A percentile compares a stretch with the other conserved stretches of the same genome.
phyloP scores from a whole-genome alignment of 164 flowering plant genomes.

The Aristolochia californica region DNA sequence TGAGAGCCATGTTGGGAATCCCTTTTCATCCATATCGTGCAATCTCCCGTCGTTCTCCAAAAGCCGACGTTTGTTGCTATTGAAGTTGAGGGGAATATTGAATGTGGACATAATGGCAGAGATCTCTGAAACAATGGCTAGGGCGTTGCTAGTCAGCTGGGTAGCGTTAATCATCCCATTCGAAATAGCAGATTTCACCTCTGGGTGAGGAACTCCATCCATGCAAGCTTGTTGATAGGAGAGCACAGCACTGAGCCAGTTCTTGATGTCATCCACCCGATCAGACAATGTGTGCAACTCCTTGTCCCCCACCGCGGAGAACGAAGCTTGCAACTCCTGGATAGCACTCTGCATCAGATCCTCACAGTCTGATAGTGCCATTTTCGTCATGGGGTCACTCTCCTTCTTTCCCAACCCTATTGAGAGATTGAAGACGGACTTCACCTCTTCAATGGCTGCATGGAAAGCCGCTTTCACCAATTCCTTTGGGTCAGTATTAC shows the following conservation, averaged over 20 bases:
- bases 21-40: constrained; percentile 4
- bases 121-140: constrained; percentile 40
- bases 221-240: constrained; percentile 1
- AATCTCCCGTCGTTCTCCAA: background rate
- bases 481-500: constrained; percentile 26
- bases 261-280: background rate
- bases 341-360: constrained; percentile 21
- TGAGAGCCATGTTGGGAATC: constrained; percentile 31
- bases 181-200: constrained; percentile 40
- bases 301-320: constrained; percentile 12
- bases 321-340: constrained; percentile 19
- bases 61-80: background rate
- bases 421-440: constrained; percentile 10
- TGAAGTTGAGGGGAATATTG: constrained; percentile 4
- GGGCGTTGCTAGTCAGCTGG: constrained; percentile 35
- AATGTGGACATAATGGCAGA: constrained; percentile 10
- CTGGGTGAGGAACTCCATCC: constrained; percentile 11
- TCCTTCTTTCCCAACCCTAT: constrained; percentile 4
- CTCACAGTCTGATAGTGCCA: constrained; percentile 24
- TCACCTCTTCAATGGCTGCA: constrained; percentile 23
- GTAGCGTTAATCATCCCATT: constrained; percentile 11
- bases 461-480: constrained; percentile 23
- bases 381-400: constrained; percentile 4
- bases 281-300: background rate
- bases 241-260: constrained; percentile 1